Evolutionary conservation across 1,139 yeast genomes (phyloP).

Genomic region (Zygosaccharomyces pseudobailii): DNA sequence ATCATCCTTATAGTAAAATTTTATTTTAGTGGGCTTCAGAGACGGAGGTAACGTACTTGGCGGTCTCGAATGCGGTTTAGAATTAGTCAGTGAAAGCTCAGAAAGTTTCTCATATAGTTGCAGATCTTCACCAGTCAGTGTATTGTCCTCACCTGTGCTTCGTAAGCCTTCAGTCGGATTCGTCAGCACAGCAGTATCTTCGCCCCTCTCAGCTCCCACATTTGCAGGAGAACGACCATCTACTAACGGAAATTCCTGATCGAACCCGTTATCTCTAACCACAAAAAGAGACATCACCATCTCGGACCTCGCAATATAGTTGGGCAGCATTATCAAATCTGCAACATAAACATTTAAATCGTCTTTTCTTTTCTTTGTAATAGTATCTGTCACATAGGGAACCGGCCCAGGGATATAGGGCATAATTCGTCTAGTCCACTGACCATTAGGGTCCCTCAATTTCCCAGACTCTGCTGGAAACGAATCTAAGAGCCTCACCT

Average conservation of each 20-base stretch:
- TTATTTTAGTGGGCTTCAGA: conserved; percentile 48
- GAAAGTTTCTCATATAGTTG: conserved; percentile 28
- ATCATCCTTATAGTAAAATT: conserved; percentile 85
- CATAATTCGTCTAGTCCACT: conserved; percentile 65
- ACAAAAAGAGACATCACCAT: conserved; percentile 71
- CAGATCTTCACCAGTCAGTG: conserved; percentile 30
- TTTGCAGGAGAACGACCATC: conserved; percentile 5
- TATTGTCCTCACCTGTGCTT: conserved; percentile 25
- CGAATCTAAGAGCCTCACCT: conserved; percentile 72
- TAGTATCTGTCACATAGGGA: conserved; percentile 83
- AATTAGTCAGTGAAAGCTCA: conserved; percentile 23
- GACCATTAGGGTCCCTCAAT: conserved; percentile 38
- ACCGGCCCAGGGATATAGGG: conserved; percentile 98
- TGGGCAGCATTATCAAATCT: conserved; percentile 69
- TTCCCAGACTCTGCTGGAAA: conserved; percentile 95
- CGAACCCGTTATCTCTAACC: conserved; percentile 42
- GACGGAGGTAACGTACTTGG: conserved; percentile 27
- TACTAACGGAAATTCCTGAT: conserved; percentile 35
- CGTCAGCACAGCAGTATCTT: conserved; percentile 21
- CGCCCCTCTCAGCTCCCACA: conserved; percentile 34
- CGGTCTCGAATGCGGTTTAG: conserved; percentile 28
- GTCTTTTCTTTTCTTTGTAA: conserved; percentile 77
- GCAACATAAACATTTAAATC: conserved; percentile 81
- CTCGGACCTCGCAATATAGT: conserved; percentile 64
- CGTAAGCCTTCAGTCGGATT: not conserved